phyloP scores from a whole-genome alignment of 257 asterid species.

The Jacaranda copaia region DNA sequence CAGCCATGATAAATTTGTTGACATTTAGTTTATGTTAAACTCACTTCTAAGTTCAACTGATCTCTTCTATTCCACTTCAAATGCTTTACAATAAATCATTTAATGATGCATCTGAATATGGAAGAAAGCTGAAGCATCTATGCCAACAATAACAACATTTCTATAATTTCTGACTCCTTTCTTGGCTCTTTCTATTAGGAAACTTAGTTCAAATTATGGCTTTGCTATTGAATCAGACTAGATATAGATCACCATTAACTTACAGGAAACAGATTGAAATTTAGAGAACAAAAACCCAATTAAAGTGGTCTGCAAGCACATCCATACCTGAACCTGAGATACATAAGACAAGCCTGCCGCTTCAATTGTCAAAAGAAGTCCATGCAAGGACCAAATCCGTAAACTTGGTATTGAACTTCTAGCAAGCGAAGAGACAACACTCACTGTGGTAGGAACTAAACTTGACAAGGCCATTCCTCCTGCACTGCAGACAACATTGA shows the following conservation, averaged over 20 bases:
- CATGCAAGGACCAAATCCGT: constrained; percentile 98
- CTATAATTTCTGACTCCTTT: background rate
- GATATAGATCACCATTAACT: constrained; percentile 24
- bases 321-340: constrained; percentile 94
- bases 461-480: constrained; percentile 99
- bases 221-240: constrained; percentile 25
- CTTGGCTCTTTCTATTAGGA: background rate
- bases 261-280: constrained; percentile 4
- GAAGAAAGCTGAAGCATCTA: constrained; percentile 21
- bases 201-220: constrained; percentile 4
- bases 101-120: constrained; percentile 28
- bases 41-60: constrained; percentile 8
- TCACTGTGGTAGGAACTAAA: constrained; percentile 94
- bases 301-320: constrained; percentile 26
- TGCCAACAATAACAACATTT: constrained; percentile 16
- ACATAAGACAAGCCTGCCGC: constrained; percentile 96
- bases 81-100: constrained; percentile 14
- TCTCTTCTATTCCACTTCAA: background rate
- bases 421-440: constrained; percentile 79
- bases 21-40: constrained; percentile 21
- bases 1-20: background rate
- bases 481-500: constrained; percentile 77
- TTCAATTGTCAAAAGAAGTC: constrained; percentile 97
- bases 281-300: constrained; percentile 8
- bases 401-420: constrained; percentile 76